Evolutionary conservation across 805 yeast species (phyloP), one percentile per base, ranked within the genome.

Genomic region (Wickerhamomyces mucosus): DNA sequence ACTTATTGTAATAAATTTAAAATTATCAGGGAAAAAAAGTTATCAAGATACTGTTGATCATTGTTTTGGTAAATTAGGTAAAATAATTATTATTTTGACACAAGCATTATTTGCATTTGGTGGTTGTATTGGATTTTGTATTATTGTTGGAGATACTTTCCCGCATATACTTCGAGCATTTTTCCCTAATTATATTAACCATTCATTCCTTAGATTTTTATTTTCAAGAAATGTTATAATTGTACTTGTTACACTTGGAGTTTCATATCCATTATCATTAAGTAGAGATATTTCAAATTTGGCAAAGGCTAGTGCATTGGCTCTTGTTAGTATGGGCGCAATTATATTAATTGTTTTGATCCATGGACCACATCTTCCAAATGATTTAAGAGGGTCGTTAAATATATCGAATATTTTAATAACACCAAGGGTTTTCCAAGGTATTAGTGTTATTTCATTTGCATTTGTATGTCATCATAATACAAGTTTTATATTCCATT

Each of bases 381-480:
- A 56, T 0, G 59, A 61, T 0, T 52, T 66, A 14, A 72, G 65
- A 43, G 79, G 82, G 0, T 39, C 58, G 0, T 57, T 79, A 13
- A 36, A 72, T 0, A 36, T 53, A 10, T 31, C 57, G 25, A 59
- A 66, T 21, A 64, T 71, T 59, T 59, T 83, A 5, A 49, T 84
- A 30, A 78, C 78, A 40, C 54, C 65, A 10, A 74, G 75, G 26
- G 59, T 88, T 4, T 84, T 88, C 51, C 95, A 88, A 55, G 95
- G 96, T 3, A 75, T 88, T 18, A 78, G 92, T n/a, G 95, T 88
- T 30, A 84, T 88, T 20, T 85, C 96, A 1, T 88, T 88, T 60
- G 97, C 97, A 2, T 67, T 89, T 42, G 96, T 88, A 4, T 88
- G 97, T 50, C 97, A 88, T 50, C 97, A 88, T 54, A 88, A 88